Base-by-base conservation (phyloP, 164 flowering plant species). In the Sextonia rubra region DNA sequence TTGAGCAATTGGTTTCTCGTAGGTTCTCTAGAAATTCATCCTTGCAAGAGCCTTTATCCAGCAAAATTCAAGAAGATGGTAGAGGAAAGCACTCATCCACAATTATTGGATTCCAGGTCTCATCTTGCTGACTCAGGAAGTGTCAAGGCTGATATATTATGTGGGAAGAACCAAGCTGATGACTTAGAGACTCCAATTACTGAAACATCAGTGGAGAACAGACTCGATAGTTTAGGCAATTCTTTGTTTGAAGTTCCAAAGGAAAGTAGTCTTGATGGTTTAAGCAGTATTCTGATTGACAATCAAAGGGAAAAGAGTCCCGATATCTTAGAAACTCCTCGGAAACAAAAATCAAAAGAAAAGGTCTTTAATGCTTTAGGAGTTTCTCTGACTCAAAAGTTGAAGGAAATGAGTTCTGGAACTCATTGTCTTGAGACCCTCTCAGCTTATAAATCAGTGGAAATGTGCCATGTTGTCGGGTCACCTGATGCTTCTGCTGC, bases 21-120 rank as follows among this genome's bases (percentile, higher is more conserved):
- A 86, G 91, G 79, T 81, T 73, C 74, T 67, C 47, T 76, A 27
- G 76, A 60, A 37, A 66, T 64, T 65, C 44, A 2, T 69, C 66
- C 73, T 37, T 69, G 60, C 60, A 12, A 37, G 66, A 30, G 60
- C 27, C 20, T 23, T 26, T 30, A 60, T 25, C 44, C 73, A 7
- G 66, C 22, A 27, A 79, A 79, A 73, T 24, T 30, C 29, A 77
- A 78, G 66, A 70, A 71, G 64, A 30, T 14, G 30, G 55, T 56
- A 61, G 81, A 77, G 52, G 79, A 72, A 62, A 77, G 64, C 66
- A 73, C 58, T 49, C 29, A 22, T 4, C 29, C 71, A 47, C 69
- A 58, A 56, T 14, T 25, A 6, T 29, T 47, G 12, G 68, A 26
- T 60, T 68, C 80, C 68, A 32, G 23, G 14, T n/a, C 60, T 69